A percentile compares a stretch with the other conserved stretches of the same genome.
Evolutionary conservation across 2,329 filamentous ascomycete species (phyloP).

Genomic region (Diaporthe velutina): DNA sequence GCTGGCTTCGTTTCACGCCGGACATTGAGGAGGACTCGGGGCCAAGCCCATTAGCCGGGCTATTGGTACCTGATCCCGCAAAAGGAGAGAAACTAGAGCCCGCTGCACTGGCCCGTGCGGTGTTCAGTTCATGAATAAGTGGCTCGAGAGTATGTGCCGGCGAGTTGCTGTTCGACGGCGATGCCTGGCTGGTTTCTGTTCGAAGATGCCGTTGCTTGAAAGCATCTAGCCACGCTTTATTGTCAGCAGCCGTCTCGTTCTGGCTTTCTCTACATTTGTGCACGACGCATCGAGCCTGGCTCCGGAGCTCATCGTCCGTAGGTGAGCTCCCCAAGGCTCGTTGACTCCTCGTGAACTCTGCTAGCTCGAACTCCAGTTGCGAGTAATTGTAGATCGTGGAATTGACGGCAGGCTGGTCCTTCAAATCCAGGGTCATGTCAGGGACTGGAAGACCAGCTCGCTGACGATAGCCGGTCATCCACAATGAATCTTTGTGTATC

Average conservation of each 20-base stretch:
- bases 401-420: slow-evolving; percentile 67
- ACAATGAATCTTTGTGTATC: slow-evolving; percentile 62
- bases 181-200: slow-evolving; percentile 43
- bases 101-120: not conserved
- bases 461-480: slow-evolving; percentile 68
- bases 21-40: slow-evolving; percentile 1
- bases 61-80: not conserved
- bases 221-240: slow-evolving; percentile 63
- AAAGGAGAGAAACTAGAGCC: not conserved
- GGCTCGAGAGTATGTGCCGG: slow-evolving; percentile 32
- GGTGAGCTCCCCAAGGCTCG: slow-evolving; percentile 60
- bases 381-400: slow-evolving; percentile 71
- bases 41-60: not conserved
- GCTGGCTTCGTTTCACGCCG: slow-evolving; percentile 45
- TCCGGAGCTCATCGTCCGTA: slow-evolving; percentile 67
- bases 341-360: slow-evolving; percentile 63
- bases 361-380: slow-evolving; percentile 68
- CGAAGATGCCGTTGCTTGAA: slow-evolving; percentile 63
- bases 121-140: not conserved
- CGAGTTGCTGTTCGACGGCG: slow-evolving; percentile 34
- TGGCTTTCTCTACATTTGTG: slow-evolving; percentile 73
- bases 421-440: slow-evolving; percentile 61
- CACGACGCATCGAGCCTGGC: slow-evolving; percentile 70
- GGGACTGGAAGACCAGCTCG: slow-evolving; percentile 69
- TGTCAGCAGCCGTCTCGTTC: slow-evolving; percentile 74